Evolutionary conservation across 208 protist genomes (phyloP).

Genomic region (Leishmania major): DNA sequence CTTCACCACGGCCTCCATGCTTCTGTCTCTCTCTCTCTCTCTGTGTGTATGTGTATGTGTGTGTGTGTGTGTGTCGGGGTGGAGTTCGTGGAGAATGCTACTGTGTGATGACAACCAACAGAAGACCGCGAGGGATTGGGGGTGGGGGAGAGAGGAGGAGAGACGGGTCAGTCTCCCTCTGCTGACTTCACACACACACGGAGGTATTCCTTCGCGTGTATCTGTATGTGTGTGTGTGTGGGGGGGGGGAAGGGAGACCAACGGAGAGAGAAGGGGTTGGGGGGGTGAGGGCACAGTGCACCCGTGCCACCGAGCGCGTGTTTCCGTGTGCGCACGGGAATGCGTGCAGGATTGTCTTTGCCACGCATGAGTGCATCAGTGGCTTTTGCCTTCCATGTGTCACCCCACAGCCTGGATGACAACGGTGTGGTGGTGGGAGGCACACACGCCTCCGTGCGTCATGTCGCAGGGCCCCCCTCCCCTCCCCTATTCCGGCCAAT

Average conservation of each 20-base stretch:
- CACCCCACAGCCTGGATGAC: not conserved
- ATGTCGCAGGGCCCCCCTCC: not conserved
- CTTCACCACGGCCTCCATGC: slow-evolving; percentile 45
- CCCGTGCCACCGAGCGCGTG: not conserved
- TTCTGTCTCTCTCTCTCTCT: too few species aligned
- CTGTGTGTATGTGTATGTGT: not conserved
- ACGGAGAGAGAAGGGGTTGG: not conserved
- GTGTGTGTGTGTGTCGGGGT: not conserved
- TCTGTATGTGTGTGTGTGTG: not conserved
- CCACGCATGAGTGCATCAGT: not conserved
- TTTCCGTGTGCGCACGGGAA: not conserved
- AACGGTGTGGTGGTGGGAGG: not conserved
- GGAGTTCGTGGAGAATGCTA: not conserved
- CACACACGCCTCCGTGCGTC: not conserved
- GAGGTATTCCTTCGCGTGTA: not conserved
- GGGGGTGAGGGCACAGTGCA: not conserved
- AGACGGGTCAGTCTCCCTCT: not conserved
- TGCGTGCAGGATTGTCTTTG: not conserved
- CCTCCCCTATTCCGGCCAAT: not conserved
- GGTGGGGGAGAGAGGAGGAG: not conserved
- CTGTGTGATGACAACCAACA: not conserved
- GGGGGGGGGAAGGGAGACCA: too few species aligned
- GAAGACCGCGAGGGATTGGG: not conserved
- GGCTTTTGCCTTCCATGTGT: not conserved
- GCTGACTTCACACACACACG: not conserved